Base-by-base conservation (phyloP, 2,329 filamentous ascomycete genomes). In the Onygena corvina region DNA sequence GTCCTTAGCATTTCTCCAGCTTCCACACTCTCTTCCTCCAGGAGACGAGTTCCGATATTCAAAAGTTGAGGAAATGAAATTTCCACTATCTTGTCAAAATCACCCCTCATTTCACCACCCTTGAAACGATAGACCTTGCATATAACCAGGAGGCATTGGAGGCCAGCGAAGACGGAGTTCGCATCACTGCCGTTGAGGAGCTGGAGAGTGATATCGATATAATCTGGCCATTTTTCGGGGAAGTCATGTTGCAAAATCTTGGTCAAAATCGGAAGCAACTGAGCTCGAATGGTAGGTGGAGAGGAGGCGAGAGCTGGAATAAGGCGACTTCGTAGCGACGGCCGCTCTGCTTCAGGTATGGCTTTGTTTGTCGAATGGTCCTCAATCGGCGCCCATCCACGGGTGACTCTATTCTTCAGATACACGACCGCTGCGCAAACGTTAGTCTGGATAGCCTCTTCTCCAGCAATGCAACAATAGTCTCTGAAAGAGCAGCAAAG, bases 81-180 rank as follows among this genome's bases (percentile, higher is more conserved):
- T 65, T 88, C 85, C 54, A 96, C 85, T 59, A 98, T 94, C 68
- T 86, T 88, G 67, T 95, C 89, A 61, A 98, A 93, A 63, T 96
- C 88, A 46, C 77, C 76, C 61, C 89, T 76, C 51, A 81, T 82
- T 63, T 86, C 86, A 42, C 86, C 86, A 44, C 80, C 78, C 73
- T 94, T 95, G 74, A 94, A 96, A 54, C 92, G 76, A 70, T 95
- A 98, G 50, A 93, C 88, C 52, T 89, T 84, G 75, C 90, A 96
- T 61, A 96, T 89, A 48, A 90, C 88, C 56, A 96, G 75, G 58
- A 98, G 74, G 64, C 92, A 96, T 69, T 96, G 90, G 57, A 96
- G 74, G 36, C 92, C 92, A 6, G 92, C 89, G 58, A 94, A 88
- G 47, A 96, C 88, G 0, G 87, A 90, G 49, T 80, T 76, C 14